Base-by-base conservation (phyloP, 2,329 filamentous ascomycete species). In the Penicillium verrucosum region DNA sequence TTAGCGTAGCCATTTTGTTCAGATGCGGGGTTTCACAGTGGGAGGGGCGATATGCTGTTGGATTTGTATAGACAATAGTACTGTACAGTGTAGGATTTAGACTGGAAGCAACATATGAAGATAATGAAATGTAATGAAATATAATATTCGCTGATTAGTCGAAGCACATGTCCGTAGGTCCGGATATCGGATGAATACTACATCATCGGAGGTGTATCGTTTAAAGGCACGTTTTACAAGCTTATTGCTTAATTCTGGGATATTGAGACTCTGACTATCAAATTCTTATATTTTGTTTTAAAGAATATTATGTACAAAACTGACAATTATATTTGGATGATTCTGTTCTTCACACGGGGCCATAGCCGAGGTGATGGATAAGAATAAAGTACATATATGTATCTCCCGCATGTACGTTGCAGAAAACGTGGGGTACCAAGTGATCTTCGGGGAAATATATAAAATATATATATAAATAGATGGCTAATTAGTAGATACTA, bases 1-100 rank as follows among this genome's bases (percentile, higher is more conserved):
- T 65, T 14, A 69, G 61, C 23, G 63, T 63, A 9, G 69, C 56
- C 72, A 72, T 73, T 60, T 55, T 57, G 53, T 30, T 37, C 21
- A 52, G 57, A 59, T 66, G 63, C 60, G 65, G 49, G 58, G 57
- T 36, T 45, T 21, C 14, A 30, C 30, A 5, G 25, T 16, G 5
- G 25, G 32, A 12, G 29, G 34, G 16, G 45, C 45, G 9, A 41
- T 41, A 10, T 46, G 30, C 21, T 38, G 9, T 23, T 29, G 8
- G 27, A 40, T 45, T 21, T 42, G 14, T 23, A 36, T 45, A 10
- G 21, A 25, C 16, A 30, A 37, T 3, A 11, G 23, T 23, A 23
- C 8, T 36, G 10, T 55, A 23, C 23, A 48, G 21, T 30, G 23
- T 2, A 16, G 11, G 23, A 9, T n/a, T 37, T 21, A 38, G 32